Base-by-base conservation (phyloP, 2,329 filamentous ascomycete genomes). In the Rosellinia necatrix region DNA sequence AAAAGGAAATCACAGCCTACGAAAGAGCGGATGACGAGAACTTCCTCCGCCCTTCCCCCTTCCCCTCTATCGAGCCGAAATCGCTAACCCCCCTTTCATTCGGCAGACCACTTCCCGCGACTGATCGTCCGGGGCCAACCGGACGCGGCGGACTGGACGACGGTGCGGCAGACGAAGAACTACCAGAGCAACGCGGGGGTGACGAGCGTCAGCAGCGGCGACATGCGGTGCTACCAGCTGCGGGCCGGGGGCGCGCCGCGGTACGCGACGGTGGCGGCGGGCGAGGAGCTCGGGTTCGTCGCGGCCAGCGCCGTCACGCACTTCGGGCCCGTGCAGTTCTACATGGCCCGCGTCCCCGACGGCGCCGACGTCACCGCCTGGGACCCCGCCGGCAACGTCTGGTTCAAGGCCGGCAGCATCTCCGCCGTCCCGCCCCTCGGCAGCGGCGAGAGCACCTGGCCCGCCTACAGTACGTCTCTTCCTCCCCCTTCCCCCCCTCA, bases 161-260 rank as follows among this genome's bases (percentile, higher is more conserved):
- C 67, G 3, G 50, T 71, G 47, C 65, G 67, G 8, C 65, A 64
- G 65, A 71, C 70, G n/a, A 71, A 71, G 61, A 72, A 71, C 65
- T 69, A 67, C 62, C 69, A 69, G 42, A 68, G 62, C 55, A 71
- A 72, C 57, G 64, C 60, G 17, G 68, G 68, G 13, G 70, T 72
- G 21, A 71, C 70, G 2, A 62, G 64, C 64, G 66, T 72, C 12
- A 66, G 57, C 56, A 68, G 63, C 53, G 43, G 59, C 0, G 68
- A 72, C 54, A 69, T 72, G 54, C 68, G 70, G 13, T 72, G 70
- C 68, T 71, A 67, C 62, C 69, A 72, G 57, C 55, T 64, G 53
- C 42, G 47, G 7, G 38, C 67, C 64, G 13, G 65, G 53, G 1
- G 54, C 27, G 9, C 6, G 22, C 10, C 13, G 15, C 9, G 63